Percentiles rank a stretch among this genome's conserved stretches.
Conservation (phyloP, 1,139 yeast species). For the Petasospora rhodanensis region DNA sequence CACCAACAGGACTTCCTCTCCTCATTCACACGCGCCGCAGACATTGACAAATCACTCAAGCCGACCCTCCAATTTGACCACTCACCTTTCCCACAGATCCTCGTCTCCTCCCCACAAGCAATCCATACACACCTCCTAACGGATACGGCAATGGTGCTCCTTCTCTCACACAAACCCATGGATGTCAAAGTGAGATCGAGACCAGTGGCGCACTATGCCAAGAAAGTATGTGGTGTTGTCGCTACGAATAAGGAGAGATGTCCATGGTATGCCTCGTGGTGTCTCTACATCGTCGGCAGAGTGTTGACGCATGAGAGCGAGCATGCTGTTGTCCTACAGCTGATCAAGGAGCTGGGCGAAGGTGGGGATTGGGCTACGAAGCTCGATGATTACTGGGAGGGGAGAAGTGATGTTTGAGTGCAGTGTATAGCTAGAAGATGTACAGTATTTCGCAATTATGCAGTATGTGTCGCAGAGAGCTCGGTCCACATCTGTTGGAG, state of each 20-base stretch:
- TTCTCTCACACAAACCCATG: slow-evolving; percentile 37
- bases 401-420: slow-evolving; percentile 7
- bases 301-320: slow-evolving; percentile 37
- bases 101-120: slow-evolving; percentile 3
- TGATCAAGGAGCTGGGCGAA: slow-evolving; percentile 31
- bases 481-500: slow-evolving; percentile 20
- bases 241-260: slow-evolving; percentile 8
- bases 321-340: slow-evolving; percentile 30
- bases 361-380: neutral
- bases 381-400: slow-evolving; percentile 30
- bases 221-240: slow-evolving; percentile 33
- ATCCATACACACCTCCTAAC: slow-evolving; percentile 8
- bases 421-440: no score
- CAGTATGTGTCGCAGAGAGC: slow-evolving; percentile 1
- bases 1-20: slow-evolving; percentile 10
- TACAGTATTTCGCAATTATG: neutral
- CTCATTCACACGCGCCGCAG: slow-evolving; percentile 5
- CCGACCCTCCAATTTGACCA: slow-evolving; percentile 14
- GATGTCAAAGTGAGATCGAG: slow-evolving; percentile 21
- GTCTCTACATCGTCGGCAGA: slow-evolving; percentile 37
- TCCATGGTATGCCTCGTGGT: slow-evolving; percentile 24
- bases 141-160: slow-evolving; percentile 16
- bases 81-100: slow-evolving; percentile 33
- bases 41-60: neutral
- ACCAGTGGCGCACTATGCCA: slow-evolving; percentile 36